Percentiles rank a stretch among this genome's conserved stretches.
Conservation (phyloP, 495 filamentous ascomycete species). For the Penicillium paradoxum region DNA sequence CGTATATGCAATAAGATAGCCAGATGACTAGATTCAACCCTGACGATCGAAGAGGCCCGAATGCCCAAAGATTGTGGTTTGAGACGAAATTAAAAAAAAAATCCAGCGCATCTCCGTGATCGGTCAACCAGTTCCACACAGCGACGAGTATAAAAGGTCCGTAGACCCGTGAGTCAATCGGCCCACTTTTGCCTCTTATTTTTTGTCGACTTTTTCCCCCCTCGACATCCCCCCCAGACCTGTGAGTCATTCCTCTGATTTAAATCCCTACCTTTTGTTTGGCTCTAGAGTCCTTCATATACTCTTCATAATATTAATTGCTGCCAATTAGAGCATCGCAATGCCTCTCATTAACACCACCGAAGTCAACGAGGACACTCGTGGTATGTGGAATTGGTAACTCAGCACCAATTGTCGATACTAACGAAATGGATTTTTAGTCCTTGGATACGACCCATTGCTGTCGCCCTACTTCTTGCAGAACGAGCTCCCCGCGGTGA, state of each 20-base stretch:
- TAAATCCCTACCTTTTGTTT: background rate
- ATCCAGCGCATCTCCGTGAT: background rate
- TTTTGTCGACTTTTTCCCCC: background rate
- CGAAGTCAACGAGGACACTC: constrained; percentile 50
- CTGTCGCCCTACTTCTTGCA: constrained; percentile 86
- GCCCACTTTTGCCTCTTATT: constrained; percentile 9
- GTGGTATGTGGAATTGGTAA: constrained; percentile 34
- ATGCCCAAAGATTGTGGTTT: background rate
- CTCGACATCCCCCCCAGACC: background rate
- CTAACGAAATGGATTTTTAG: constrained; percentile 39
- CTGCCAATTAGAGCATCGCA: background rate
- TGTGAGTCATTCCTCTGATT: constrained; percentile 3
- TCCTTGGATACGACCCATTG: constrained; percentile 91
- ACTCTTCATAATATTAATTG: background rate
- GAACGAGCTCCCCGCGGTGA: constrained; percentile 79
- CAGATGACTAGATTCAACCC: background rate
- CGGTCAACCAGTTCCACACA: background rate
- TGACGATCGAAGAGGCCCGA: too few species aligned
- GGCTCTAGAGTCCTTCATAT: background rate
- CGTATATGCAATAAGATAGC: background rate
- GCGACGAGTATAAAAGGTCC: background rate
- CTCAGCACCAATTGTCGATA: background rate
- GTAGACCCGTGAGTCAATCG: background rate
- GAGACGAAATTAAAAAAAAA: background rate
- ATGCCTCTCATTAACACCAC: constrained; percentile 49